Base-by-base conservation (phyloP, 2,329 filamentous ascomycete species). In the Hymenoscyphus fraxineus region DNA sequence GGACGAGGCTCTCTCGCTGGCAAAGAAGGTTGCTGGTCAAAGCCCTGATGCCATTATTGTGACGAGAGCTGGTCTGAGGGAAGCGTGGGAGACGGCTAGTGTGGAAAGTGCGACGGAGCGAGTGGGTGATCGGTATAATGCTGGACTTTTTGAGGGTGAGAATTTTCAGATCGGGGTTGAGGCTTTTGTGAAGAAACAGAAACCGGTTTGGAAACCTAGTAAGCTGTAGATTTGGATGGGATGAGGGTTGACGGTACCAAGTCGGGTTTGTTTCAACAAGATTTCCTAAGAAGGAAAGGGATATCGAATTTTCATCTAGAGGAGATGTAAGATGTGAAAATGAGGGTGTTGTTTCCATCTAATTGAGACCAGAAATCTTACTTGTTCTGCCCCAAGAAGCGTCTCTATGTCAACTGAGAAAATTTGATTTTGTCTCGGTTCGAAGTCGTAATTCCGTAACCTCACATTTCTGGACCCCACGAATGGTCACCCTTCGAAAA, bases 121-220 rank as follows among this genome's bases (percentile, higher is more conserved):
- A 61, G 79, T 82, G n/a, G 79, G 83, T 54, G 82, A 83, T 1
- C 83, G 87, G 75, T 70, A 77, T 79, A 86, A 84, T 61, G 63
- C 32, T 31, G 78, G 78, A 64, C 78, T 93, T 61, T 80, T 86
- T 66, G 82, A 80, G 2, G 88, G 86, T 0, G 87, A 89, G 69
- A 94, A 94, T 77, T 86, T 92, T 75, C 83, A 82, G 64, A 90
- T 93, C 78, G 91, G 91, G 0, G 78, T 93, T 31, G 78, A 77
- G 76, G 91, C 90, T 66, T 94, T 94, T 79, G 86, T 88, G n/a
- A 87, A 90, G 80, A 92, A 88, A 81, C 80, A 88, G 72, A 82
- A 83, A 77, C 85, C 90, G 2, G 78, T 80, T 35, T 93, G 90
- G 89, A 83, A 80, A 72, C 80, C 86, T 65, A 87, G 84, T 73